Percentiles rank a stretch among this genome's conserved stretches.
Conservation (phyloP, 805 yeast species). For the Metschnikowia noctiluminum region DNA sequence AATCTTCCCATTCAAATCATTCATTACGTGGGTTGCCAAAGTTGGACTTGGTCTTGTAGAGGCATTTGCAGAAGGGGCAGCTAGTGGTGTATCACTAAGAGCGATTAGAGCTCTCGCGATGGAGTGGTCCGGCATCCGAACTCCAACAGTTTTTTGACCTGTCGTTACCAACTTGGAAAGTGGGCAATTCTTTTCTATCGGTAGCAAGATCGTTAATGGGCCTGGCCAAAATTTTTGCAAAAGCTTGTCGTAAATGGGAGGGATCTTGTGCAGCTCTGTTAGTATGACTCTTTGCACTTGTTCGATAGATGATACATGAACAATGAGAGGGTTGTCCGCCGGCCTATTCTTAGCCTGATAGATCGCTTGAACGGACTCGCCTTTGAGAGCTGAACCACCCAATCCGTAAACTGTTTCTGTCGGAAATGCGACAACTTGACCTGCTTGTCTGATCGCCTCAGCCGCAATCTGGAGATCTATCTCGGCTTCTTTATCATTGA, state of each 20-base stretch:
- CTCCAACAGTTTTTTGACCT: constrained; percentile 86
- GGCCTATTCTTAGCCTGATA: constrained; percentile 92
- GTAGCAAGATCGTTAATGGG: constrained; percentile 83
- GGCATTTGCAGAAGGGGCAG: constrained; percentile 98
- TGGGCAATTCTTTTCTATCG: constrained; percentile 46
- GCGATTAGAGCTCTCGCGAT: constrained; percentile 89
- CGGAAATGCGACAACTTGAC: constrained; percentile 79
- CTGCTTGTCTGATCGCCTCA: constrained; percentile 9
- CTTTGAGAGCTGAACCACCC: constrained; percentile 80
- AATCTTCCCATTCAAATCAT: constrained; percentile 75
- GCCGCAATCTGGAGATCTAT: constrained; percentile 52
- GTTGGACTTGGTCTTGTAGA: constrained; percentile 96
- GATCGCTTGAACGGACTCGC: constrained; percentile 70
- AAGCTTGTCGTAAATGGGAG: constrained; percentile 62
- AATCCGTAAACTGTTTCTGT: constrained; percentile 97
- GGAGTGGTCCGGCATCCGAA: constrained; percentile 81
- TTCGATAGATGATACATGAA: constrained; percentile 76
- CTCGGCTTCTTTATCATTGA: constrained; percentile 53
- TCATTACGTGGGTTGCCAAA: constrained; percentile 75
- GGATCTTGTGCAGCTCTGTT: constrained; percentile 51
- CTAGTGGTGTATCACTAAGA: constrained; percentile 80
- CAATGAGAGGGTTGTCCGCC: constrained; percentile 89
- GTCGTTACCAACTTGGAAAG: constrained; percentile 80
- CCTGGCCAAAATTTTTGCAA: constrained; percentile 90
- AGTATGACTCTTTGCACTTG: constrained; percentile 65